Percentiles rank a stretch among this genome's conserved stretches.
phyloP scores from a whole-genome alignment of 2,329 filamentous ascomycete genomes.

The Pyricularia grisea region DNA sequence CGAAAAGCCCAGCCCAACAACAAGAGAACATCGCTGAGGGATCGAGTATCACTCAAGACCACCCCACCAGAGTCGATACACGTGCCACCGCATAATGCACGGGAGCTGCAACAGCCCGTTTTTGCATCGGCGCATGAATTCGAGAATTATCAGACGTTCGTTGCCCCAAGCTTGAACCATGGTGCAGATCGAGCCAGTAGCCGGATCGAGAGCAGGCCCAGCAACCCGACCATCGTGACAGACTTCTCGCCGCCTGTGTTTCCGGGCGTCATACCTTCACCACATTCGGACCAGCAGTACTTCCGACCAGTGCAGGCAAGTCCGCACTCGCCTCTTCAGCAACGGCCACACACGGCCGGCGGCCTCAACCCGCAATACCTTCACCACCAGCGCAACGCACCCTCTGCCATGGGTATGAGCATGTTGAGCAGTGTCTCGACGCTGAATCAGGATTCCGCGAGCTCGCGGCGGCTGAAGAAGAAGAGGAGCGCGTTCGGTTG shows the following conservation, averaged over 20 bases:
- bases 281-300: slow-evolving; percentile 44
- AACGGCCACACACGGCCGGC: slow-evolving; percentile 45
- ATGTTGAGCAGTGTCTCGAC: slow-evolving; percentile 46
- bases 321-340: slow-evolving; percentile 54
- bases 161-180: slow-evolving; percentile 35
- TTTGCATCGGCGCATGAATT: slow-evolving; percentile 18
- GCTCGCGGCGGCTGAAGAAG: slow-evolving; percentile 42
- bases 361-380: slow-evolving; percentile 23
- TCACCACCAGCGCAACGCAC: slow-evolving; percentile 35
- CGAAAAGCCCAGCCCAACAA: slow-evolving; percentile 14
- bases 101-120: slow-evolving; percentile 23
- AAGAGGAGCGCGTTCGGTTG: slow-evolving; percentile 60
- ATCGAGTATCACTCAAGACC: slow-evolving; percentile 44
- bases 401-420: slow-evolving; percentile 47
- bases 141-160: slow-evolving; percentile 17
- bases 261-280: slow-evolving; percentile 32
- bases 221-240: slow-evolving; percentile 17
- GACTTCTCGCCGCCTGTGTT: slow-evolving; percentile 27
- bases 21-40: slow-evolving; percentile 38
- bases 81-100: slow-evolving; percentile 34
- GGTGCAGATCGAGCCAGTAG: slow-evolving; percentile 35
- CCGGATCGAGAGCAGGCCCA: slow-evolving; percentile 23
- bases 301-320: slow-evolving; percentile 55
- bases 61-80: slow-evolving; percentile 43
- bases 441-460: slow-evolving; percentile 29